A percentile compares a stretch with the other conserved stretches of the same genome.
These are phyloP conservation scores for Apiospora aurea DNA, from an alignment of 2,329 filamentous ascomycete genomes.

Conservation along the genomic window DNA sequence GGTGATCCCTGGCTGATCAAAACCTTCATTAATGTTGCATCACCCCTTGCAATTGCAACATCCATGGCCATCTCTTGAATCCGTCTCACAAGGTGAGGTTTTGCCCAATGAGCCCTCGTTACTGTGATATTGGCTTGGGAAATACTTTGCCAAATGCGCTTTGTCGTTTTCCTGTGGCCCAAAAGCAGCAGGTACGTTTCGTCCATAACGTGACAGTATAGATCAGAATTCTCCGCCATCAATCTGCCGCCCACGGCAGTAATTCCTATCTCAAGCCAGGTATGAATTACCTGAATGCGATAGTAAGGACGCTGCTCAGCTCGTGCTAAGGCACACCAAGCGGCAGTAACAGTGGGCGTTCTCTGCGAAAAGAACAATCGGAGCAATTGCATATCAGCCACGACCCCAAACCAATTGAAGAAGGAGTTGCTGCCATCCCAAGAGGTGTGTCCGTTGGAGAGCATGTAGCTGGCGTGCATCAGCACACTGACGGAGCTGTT, in stretches of 20 bases:
- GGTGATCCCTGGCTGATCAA: no score
- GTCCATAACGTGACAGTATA: neutral
- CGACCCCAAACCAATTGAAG: neutral
- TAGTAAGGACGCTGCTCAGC: no score
- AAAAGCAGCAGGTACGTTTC: no score
- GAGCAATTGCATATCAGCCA: neutral
- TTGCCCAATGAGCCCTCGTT: no score
- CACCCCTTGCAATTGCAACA: no score
- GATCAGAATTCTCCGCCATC: neutral
- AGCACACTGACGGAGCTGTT: neutral
- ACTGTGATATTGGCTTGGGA: neutral
- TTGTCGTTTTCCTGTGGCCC: neutral
- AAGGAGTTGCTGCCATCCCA: neutral
- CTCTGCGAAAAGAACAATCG: neutral
- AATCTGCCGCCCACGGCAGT: neutral
- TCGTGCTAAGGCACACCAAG: neutral
- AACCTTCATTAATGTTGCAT: no score
- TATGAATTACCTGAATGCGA: fast-evolving
- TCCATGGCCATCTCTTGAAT: no score
- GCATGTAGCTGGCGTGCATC: neutral
- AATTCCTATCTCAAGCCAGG: neutral
- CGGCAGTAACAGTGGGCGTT: neutral
- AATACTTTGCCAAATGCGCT: neutral
- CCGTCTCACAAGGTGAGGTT: neutral
- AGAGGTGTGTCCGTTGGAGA: neutral